These are phyloP conservation scores for Kuraishia piskuri DNA, from an alignment of 805 yeast species.

Conservation along the genomic window DNA sequence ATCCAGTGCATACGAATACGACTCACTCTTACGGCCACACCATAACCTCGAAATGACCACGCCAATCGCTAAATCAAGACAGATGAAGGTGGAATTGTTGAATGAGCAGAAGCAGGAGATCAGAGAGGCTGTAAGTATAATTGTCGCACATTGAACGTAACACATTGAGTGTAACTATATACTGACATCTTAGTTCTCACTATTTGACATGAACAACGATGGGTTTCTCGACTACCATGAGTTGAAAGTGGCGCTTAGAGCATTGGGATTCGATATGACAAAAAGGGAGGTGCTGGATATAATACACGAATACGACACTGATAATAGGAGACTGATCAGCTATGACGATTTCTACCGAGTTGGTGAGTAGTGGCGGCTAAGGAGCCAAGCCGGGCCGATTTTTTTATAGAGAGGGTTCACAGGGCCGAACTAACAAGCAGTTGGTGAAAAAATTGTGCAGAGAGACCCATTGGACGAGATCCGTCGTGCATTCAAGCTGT, in stretches of 20 bases:
- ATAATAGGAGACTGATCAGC: constrained; percentile 60
- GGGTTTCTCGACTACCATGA: constrained; percentile 90
- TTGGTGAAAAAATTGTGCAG: constrained; percentile 73
- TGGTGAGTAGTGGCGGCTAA: no score
- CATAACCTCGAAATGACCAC: background rate
- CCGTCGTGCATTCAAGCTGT: constrained; percentile 77
- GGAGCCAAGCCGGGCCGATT: no score
- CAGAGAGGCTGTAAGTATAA: constrained; percentile 60
- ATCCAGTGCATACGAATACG: no score
- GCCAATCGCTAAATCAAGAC: constrained; percentile 14
- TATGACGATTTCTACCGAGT: constrained; percentile 77
- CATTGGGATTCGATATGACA: constrained; percentile 81
- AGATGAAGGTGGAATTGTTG: constrained; percentile 54
- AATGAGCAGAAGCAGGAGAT: constrained; percentile 89
- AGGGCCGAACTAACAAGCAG: constrained; percentile 24
- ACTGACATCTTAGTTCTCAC: constrained; percentile 37
- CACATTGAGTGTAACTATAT: background rate
- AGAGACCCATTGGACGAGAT: constrained; percentile 94
- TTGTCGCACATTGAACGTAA: background rate
- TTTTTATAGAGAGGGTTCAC: no score
- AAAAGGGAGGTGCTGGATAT: constrained; percentile 69
- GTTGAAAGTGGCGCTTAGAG: constrained; percentile 86
- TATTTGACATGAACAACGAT: constrained; percentile 90
- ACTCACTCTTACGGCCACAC: background rate
- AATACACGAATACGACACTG: constrained; percentile 75